A percentile compares a stretch with the other conserved stretches of the same genome.
Evolutionary conservation across 129 eudicot genomes (phyloP).

Genomic region (Helianthus annuus): DNA sequence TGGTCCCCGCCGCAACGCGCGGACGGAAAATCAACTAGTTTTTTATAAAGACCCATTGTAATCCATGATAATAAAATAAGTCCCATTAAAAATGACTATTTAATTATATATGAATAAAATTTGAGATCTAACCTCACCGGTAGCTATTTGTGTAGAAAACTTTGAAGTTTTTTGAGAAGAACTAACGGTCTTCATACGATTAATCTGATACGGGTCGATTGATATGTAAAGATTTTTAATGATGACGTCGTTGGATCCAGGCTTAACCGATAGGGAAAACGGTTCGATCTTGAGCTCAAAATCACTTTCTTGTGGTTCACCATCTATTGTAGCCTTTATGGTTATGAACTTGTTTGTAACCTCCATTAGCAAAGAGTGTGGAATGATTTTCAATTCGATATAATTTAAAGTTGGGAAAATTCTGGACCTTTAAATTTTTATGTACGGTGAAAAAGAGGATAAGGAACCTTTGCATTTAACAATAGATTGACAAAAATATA

Average conservation of each 20-base stretch:
- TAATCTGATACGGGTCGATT: conserved; percentile 74
- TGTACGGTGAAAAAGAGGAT: too few relatives aligned
- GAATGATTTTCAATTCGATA: too few relatives aligned
- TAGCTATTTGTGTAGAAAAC: conserved; percentile 34
- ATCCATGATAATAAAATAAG: too few relatives aligned
- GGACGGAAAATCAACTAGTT: too few relatives aligned
- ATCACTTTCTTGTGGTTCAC: conserved; percentile 55
- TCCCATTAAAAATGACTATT: too few relatives aligned
- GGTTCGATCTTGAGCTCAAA: conserved; percentile 52
- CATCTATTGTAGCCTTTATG: conserved; percentile 47
- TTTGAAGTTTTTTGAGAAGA: conserved; percentile 49
- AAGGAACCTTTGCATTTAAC: too few relatives aligned
- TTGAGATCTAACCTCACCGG: conserved; percentile 49
- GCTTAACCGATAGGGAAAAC: conserved; percentile 27
- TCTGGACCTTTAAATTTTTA: too few relatives aligned
- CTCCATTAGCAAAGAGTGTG: conserved; percentile 27
- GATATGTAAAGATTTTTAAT: conserved; percentile 72
- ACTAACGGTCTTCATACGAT: conserved; percentile 70
- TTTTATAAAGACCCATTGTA: too few relatives aligned
- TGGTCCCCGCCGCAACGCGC: too few relatives aligned
- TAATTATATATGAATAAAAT: too few relatives aligned
- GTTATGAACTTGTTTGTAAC: conserved; percentile 46
- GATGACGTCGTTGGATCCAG: conserved; percentile 45
- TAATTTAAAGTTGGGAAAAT: too few relatives aligned
- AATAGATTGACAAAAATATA: too few relatives aligned